phyloP scores from a whole-genome alignment of 164 flowering plant species.

The Vitis labrusca region DNA sequence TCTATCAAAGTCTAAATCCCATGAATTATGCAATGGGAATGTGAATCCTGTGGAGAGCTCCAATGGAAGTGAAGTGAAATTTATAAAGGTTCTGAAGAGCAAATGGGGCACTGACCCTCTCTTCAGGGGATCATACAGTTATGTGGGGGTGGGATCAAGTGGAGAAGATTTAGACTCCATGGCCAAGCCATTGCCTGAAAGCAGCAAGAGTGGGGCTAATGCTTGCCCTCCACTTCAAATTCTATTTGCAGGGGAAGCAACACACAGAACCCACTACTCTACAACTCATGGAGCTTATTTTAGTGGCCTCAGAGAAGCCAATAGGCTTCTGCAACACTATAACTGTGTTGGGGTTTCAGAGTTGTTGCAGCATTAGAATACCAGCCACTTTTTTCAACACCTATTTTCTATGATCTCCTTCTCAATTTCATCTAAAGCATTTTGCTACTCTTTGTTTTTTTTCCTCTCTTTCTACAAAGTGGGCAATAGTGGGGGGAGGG shows the following conservation, averaged over 20 bases:
- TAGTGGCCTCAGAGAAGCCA: slow-evolving; percentile 96
- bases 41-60: slow-evolving; percentile 8
- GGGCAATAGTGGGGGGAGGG: background rate
- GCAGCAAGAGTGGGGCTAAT: background rate
- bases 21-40: slow-evolving; percentile 38
- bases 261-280: slow-evolving; percentile 95
- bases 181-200: slow-evolving; percentile 86
- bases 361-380: slow-evolving; percentile 12
- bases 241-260: slow-evolving; percentile 98
- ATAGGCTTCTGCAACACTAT: slow-evolving; percentile 89
- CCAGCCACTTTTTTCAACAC: slow-evolving; percentile 7
- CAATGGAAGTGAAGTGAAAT: slow-evolving; percentile 19
- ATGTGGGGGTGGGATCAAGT: slow-evolving; percentile 88
- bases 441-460: background rate
- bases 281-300: slow-evolving; percentile 99
- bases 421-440: slow-evolving; percentile 11
- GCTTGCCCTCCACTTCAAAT: slow-evolving; percentile 61
- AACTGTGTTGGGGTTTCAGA: slow-evolving; percentile 31
- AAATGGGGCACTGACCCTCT: slow-evolving; percentile 95
- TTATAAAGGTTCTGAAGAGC: slow-evolving; percentile 60
- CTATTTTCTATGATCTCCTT: slow-evolving; percentile 8
- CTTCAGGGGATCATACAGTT: slow-evolving; percentile 92
- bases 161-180: slow-evolving; percentile 75
- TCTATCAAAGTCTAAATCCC: slow-evolving; percentile 16
- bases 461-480: slow-evolving; percentile 20